Evolutionary conservation across 192 early-diverging fungal species (phyloP).

Genomic region (Neocallimastix lanati): DNA sequence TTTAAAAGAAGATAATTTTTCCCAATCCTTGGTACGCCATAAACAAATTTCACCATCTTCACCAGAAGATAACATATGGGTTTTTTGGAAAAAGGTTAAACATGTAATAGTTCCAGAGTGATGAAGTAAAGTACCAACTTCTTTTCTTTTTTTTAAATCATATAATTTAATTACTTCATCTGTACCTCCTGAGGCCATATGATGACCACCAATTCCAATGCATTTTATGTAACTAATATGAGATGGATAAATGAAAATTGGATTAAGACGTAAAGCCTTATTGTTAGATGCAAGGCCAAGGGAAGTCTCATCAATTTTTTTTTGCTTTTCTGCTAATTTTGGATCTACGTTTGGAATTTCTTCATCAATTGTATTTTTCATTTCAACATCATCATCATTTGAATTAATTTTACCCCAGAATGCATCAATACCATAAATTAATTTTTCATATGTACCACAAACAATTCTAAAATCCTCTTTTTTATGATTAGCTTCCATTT

Average conservation of each 20-base stretch:
- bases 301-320: background rate
- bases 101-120: conserved; percentile 82
- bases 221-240: conserved; percentile 89
- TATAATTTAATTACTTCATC: conserved; percentile 31
- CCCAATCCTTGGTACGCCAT: conserved; percentile 92
- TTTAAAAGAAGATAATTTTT: conserved; percentile 70
- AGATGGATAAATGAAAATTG: conserved; percentile 85
- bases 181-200: background rate
- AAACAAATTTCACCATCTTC: conserved; percentile 80
- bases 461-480: conserved; percentile 39
- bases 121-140: conserved; percentile 76
- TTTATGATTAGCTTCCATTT: background rate
- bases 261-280: conserved; percentile 17
- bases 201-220: background rate
- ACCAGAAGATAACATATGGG: conserved; percentile 71
- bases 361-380: background rate
- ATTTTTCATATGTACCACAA: conserved; percentile 86
- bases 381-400: background rate
- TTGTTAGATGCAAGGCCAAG: background rate
- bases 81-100: conserved; percentile 59
- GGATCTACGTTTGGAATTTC: background rate
- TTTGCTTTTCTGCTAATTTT: background rate
- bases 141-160: conserved; percentile 61
- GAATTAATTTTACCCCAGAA: background rate
- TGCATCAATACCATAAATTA: conserved; percentile 78